Conservation (phyloP, 768 basidiomycete genomes). For the Suillus placidus region DNA sequence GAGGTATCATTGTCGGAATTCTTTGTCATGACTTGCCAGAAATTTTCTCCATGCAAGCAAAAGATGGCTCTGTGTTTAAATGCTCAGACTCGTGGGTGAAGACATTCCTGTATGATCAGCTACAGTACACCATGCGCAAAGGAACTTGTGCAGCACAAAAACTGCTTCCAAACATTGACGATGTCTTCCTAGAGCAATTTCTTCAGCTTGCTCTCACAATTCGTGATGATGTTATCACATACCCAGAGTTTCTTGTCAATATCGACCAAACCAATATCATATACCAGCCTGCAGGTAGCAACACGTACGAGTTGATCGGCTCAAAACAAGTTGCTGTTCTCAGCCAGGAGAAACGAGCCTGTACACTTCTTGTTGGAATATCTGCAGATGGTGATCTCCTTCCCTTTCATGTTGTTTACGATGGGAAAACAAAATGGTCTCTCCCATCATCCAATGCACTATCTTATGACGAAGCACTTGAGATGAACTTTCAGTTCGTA, state of each 20-base stretch:
- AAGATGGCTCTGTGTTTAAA: no score
- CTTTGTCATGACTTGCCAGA: no score
- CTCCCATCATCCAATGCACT: no score
- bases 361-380: slow-evolving; percentile 38
- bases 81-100: no score
- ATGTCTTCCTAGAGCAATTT: neutral
- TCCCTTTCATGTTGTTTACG: slow-evolving; percentile 13
- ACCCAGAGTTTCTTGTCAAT: slow-evolving; percentile 31
- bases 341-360: slow-evolving; percentile 43
- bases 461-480: no score
- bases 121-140: no score
- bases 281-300: slow-evolving; percentile 25
- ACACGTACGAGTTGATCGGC: slow-evolving; percentile 14
- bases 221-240: neutral
- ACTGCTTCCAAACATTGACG: neutral
- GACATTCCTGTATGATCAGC: no score
- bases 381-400: slow-evolving; percentile 29
- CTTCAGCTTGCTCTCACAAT: neutral
- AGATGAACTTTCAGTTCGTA: no score
- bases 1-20: no score
- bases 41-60: no score
- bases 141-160: neutral
- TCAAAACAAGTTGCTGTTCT: slow-evolving; percentile 37
- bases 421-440: no score
- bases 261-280: slow-evolving; percentile 40